A percentile compares a stretch with the other conserved stretches of the same genome.
Conservation (phyloP, 441 rosid species). For the Hura crepitans region DNA sequence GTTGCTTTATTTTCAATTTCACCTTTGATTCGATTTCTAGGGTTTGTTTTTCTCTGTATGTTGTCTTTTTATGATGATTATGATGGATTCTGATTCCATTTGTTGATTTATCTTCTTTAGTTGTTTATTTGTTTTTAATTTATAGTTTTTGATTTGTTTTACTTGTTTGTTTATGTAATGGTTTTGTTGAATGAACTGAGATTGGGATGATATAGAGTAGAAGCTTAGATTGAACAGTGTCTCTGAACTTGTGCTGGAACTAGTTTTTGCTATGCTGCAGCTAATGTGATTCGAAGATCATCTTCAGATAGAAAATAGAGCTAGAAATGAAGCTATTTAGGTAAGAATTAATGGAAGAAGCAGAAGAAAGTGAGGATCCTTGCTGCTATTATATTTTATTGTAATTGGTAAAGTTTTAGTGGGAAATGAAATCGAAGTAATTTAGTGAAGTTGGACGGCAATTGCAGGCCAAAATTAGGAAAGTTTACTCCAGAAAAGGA, state of each 20-base stretch:
- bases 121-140: neutral
- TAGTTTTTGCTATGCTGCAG: constrained; percentile 11
- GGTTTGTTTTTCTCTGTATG: neutral
- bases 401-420: neutral
- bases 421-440: neutral
- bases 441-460: neutral
- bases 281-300: constrained; percentile 17
- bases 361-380: neutral
- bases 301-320: neutral
- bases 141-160: neutral
- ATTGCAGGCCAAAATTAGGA: neutral
- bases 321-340: neutral
- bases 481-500: neutral
- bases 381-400: neutral
- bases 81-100: constrained; percentile 14
- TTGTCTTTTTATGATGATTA: neutral
- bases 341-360: neutral
- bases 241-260: neutral
- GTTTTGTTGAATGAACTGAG: constrained; percentile 34
- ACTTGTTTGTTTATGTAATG: constrained; percentile 5
- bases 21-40: constrained; percentile 15
- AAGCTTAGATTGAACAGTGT: constrained; percentile 24
- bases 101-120: constrained; percentile 12
- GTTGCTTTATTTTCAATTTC: neutral
- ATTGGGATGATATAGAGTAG: constrained; percentile 28